Conservation (phyloP, 495 filamentous ascomycete genomes). For the Penicillium alfredii region DNA sequence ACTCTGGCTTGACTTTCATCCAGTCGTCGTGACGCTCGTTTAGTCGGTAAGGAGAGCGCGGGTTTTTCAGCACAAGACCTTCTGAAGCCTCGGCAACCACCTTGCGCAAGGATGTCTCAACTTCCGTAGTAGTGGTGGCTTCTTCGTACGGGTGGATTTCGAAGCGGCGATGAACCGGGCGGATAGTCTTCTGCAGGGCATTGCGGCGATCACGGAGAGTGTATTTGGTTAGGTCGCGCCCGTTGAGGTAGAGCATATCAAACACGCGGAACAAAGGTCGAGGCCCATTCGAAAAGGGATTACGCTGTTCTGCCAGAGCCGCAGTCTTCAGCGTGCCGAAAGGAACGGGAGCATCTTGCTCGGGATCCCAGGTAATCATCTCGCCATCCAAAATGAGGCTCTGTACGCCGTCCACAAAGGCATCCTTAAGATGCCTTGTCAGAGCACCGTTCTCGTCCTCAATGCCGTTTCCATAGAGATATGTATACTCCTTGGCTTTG, state of each 20-base stretch:
- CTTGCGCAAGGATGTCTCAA: constrained; percentile 71
- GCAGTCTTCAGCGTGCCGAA: constrained; percentile 95
- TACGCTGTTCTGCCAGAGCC: constrained; percentile 72
- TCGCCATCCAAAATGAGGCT: constrained; percentile 93
- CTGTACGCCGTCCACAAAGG: constrained; percentile 70
- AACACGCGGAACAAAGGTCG: constrained; percentile 84
- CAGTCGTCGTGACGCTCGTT: constrained; percentile 94
- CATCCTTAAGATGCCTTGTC: constrained; percentile 70
- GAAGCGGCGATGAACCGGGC: constrained; percentile 61
- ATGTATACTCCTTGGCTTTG: constrained; percentile 95
- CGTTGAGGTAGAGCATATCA: constrained; percentile 87
- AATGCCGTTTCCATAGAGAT: constrained; percentile 79
- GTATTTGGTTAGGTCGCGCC: constrained; percentile 68
- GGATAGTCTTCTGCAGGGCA: constrained; percentile 64
- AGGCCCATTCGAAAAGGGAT: constrained; percentile 64
- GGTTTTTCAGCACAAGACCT: constrained; percentile 92
- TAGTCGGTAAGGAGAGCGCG: constrained; percentile 73
- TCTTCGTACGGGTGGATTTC: constrained; percentile 74
- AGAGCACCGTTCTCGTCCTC: constrained; percentile 71
- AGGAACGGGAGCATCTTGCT: constrained; percentile 71
- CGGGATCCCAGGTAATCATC: constrained; percentile 98
- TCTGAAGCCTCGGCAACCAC: constrained; percentile 87
- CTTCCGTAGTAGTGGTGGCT: constrained; percentile 59
- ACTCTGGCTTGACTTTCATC: constrained; percentile 99
- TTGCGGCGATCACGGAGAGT: constrained; percentile 74